These are phyloP conservation scores for Gossypium gossypioides DNA, from an alignment of 441 rosid genomes.

Conservation along the genomic window DNA sequence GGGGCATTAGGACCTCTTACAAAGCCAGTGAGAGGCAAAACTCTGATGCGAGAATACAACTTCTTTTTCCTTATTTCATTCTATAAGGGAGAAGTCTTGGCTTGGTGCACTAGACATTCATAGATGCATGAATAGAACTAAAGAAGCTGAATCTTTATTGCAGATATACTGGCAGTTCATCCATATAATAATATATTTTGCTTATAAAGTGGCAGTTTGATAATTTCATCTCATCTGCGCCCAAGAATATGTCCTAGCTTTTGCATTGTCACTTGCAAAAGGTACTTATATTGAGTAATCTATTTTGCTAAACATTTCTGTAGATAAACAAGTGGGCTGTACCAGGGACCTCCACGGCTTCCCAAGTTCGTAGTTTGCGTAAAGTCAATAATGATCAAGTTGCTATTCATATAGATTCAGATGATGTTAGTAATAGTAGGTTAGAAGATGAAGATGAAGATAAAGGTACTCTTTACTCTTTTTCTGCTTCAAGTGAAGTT, in stretches of 20 bases:
- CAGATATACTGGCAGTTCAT: neutral
- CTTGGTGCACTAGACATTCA: neutral
- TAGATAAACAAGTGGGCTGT: slow-evolving; percentile 76
- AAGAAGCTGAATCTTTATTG: neutral
- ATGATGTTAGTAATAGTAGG: slow-evolving; percentile 33
- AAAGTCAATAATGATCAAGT: slow-evolving; percentile 90
- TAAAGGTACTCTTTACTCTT: slow-evolving; percentile 46
- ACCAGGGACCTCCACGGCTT: slow-evolving; percentile 47
- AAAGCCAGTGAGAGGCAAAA: neutral
- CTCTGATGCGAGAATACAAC: neutral
- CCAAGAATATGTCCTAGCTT: neutral
- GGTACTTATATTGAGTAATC: neutral
- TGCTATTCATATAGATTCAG: slow-evolving; percentile 72
- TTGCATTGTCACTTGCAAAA: neutral
- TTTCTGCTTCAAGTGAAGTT: neutral
- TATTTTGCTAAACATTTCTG: slow-evolving; percentile 23
- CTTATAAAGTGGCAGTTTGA: neutral
- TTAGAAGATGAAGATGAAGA: slow-evolving; percentile 92
- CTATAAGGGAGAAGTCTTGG: slow-evolving; percentile 6
- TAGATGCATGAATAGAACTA: neutral
- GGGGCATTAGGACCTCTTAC: neutral
- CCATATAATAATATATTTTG: neutral
- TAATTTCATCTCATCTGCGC: neutral
- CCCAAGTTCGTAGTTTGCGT: slow-evolving; percentile 85
- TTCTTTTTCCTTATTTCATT: neutral